Conservation (phyloP, 2,329 filamentous ascomycete species). For the Penicillium sp. region DNA sequence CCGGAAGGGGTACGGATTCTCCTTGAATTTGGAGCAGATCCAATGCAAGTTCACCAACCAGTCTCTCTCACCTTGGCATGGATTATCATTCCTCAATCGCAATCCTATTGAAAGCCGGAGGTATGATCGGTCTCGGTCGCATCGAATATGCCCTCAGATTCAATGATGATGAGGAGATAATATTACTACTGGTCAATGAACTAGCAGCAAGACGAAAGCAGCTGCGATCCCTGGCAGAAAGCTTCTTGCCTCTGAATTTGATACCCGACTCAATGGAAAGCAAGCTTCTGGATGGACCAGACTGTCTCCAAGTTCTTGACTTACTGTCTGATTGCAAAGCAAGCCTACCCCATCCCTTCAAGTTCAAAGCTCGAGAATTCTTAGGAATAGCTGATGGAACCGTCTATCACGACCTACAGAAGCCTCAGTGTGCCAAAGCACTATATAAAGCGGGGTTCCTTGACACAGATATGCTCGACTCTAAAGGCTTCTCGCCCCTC, state of each 20-base stretch:
- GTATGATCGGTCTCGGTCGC: not conserved
- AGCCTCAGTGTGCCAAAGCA: not conserved
- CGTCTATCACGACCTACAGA: not conserved
- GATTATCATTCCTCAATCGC: not conserved
- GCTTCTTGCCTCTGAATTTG: not conserved
- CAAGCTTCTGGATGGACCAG: not conserved
- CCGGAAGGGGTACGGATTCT: slow-evolving; percentile 2
- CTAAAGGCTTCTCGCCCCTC: not conserved
- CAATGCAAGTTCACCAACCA: not conserved
- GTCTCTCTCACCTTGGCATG: not conserved
- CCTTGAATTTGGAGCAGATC: slow-evolving; percentile 1
- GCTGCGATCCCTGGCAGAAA: not conserved
- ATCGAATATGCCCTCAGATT: not conserved
- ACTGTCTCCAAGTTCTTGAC: not conserved
- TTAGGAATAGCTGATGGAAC: not conserved
- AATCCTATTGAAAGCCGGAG: not conserved
- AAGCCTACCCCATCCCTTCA: not conserved
- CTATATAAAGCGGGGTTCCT: not conserved
- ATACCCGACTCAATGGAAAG: not conserved
- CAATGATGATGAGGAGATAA: not conserved
- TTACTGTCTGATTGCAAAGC: not conserved
- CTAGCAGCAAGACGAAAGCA: not conserved
- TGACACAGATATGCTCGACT: not conserved
- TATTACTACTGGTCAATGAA: not conserved
- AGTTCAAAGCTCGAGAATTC: not conserved